Base-by-base conservation (phyloP, 2,329 filamentous ascomycete genomes). In the Hypoxylon sp. region DNA sequence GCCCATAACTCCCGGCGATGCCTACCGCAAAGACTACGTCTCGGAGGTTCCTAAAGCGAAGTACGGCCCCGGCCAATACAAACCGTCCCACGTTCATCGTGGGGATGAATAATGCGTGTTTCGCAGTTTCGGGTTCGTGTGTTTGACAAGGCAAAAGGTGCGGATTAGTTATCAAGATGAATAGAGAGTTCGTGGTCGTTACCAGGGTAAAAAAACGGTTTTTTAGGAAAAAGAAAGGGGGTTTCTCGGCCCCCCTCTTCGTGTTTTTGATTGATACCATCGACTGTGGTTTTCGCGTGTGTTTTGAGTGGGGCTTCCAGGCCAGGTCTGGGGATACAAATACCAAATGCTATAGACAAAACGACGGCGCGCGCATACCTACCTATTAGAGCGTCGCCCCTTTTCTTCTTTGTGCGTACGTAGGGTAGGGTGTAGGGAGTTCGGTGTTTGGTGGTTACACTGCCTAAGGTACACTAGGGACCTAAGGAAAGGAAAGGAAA, bases 271-370 rank as follows among this genome's bases (percentile, higher is more conserved):
- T 37, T 21, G 12, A 45, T 14, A 47, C 21, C 11, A 34, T 30
- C n/a, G 51, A 14, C 12, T 41, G 37, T 21, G 5, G 2, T 34
- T 21, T 39, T n/a, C 11, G n/a, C 8, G 32, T 34, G 11, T 34
- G 32, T 5, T 37, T n/a, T n/a, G n/a, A n/a, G n/a, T n/a, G n/a
- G 37, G 61, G 47, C 57, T 62, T 60, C 46, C 29, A 65, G 53
- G 65, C 46, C 29, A 65, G 53, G 65, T 48, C 61, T 54, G 53
- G 60, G 59, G 39, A 55, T 55, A 34, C 45, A 52, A 50, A 50
- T 54, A 34, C 46, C 39, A 55, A 45, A 54, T 45, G 30, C 29
- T 47, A 52, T 65, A 65, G 57, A 65, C 43, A 61, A 65, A 45
- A 12, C n/a, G 37, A 47, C 16, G 51, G 32, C 56, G 62, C 34